phyloP scores from a whole-genome alignment of 495 filamentous ascomycete species.

The Rostrohypoxylon terebratum region DNA sequence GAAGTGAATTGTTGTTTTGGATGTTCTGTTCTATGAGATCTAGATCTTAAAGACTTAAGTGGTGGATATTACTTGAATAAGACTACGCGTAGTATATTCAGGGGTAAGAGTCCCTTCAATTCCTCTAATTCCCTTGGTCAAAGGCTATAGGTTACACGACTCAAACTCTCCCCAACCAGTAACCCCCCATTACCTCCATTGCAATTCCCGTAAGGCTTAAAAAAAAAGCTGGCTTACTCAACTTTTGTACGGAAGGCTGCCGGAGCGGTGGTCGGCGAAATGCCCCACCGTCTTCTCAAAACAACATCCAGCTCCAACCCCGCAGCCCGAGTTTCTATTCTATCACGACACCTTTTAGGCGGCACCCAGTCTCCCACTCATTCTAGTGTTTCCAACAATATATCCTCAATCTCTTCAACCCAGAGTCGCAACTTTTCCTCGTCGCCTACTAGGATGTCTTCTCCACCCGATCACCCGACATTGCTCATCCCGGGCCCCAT shows the following conservation, averaged over 20 bases:
- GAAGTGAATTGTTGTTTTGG: not conserved
- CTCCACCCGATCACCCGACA: constrained; percentile 81
- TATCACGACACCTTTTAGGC: constrained; percentile 81
- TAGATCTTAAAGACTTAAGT: constrained; percentile 1
- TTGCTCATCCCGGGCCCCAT: constrained; percentile 96
- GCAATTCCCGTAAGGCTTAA: not conserved
- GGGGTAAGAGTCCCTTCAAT: not conserved
- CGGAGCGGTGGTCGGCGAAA: constrained; percentile 51
- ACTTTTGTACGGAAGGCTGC: constrained; percentile 43
- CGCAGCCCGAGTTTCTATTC: constrained; percentile 78
- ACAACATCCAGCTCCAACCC: constrained; percentile 65
- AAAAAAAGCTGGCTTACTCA: constrained; percentile 51
- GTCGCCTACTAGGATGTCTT: constrained; percentile 72
- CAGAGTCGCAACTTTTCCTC: constrained; percentile 53
- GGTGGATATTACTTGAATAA: constrained; percentile 8
- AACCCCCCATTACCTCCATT: constrained; percentile 3
- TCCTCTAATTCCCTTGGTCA: constrained; percentile 1
- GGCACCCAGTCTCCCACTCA: constrained; percentile 61
- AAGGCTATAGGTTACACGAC: constrained; percentile 16
- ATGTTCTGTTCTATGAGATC: not conserved
- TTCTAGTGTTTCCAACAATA: constrained; percentile 72
- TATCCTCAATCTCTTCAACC: constrained; percentile 62
- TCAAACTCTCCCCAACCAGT: constrained; percentile 16
- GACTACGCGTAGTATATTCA: not conserved
- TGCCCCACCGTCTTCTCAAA: constrained; percentile 56